phyloP scores from a whole-genome alignment of 192 early-diverging fungal genomes.

The Entomortierella beljakovae region DNA sequence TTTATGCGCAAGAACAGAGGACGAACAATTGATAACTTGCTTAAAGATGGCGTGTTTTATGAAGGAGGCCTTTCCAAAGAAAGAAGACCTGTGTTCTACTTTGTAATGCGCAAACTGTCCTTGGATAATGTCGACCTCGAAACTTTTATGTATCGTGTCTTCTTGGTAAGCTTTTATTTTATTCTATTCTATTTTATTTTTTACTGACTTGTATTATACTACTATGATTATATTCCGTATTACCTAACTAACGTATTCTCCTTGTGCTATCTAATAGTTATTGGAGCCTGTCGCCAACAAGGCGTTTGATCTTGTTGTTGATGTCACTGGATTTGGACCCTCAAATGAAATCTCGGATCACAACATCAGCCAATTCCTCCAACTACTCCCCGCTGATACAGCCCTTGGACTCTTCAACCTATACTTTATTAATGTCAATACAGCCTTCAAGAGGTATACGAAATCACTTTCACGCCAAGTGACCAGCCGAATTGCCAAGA shows the following conservation, averaged over 20 bases:
- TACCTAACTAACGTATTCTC: neutral
- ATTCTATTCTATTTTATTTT: constrained; percentile 7
- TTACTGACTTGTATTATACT: neutral
- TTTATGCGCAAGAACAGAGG: constrained; percentile 79
- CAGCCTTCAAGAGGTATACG: constrained; percentile 76
- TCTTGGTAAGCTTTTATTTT: constrained; percentile 61
- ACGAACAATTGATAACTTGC: constrained; percentile 74
- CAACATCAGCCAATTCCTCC: constrained; percentile 79
- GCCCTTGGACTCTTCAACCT: constrained; percentile 73
- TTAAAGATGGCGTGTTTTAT: constrained; percentile 81
- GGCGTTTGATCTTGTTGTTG: constrained; percentile 85
- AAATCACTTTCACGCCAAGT: constrained; percentile 65
- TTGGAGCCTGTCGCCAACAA: constrained; percentile 77
- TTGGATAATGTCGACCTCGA: constrained; percentile 88
- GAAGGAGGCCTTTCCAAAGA: constrained; percentile 82
- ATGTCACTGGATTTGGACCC: constrained; percentile 81
- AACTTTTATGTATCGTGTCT: constrained; percentile 78
- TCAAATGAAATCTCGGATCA: constrained; percentile 85
- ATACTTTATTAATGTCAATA: constrained; percentile 89
- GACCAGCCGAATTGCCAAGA: constrained; percentile 67
- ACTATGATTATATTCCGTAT: neutral
- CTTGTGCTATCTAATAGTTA: constrained; percentile 27
- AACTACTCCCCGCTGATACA: constrained; percentile 76
- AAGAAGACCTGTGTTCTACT: constrained; percentile 85
- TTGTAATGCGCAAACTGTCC: constrained; percentile 81